phyloP scores from a whole-genome alignment of 1,284 basidiomycete species.

The Ceratobasidium papillatum region DNA sequence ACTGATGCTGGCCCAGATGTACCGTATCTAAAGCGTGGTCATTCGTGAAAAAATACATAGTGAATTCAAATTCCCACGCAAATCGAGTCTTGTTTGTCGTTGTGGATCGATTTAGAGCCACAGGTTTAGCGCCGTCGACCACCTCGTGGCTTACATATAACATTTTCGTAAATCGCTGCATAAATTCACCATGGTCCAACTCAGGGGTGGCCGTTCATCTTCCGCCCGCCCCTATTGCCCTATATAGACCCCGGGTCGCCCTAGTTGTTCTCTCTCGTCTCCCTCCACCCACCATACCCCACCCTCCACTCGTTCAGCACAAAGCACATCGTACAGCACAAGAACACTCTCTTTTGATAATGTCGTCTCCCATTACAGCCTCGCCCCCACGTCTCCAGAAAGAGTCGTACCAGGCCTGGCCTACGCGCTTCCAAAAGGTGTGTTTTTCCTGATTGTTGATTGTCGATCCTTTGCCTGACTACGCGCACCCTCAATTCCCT shows the following conservation, averaged over 20 bases:
- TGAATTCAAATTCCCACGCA: too few species aligned
- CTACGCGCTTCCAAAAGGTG: constrained; percentile 20
- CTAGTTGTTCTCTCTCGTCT: background rate
- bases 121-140: too few species aligned
- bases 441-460: background rate
- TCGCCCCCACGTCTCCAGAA: constrained; percentile 19
- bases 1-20: too few species aligned
- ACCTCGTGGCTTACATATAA: too few species aligned
- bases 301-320: background rate
- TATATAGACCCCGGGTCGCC: too few species aligned
- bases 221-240: background rate
- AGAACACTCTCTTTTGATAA: background rate
- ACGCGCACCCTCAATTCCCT: background rate
- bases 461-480: background rate
- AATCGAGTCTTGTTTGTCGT: too few species aligned
- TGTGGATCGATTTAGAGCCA: too few species aligned
- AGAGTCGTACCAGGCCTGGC: constrained; percentile 1
- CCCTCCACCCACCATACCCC: background rate
- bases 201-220: too few species aligned
- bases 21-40: too few species aligned
- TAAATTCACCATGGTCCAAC: too few species aligned
- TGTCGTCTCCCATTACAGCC: background rate
- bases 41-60: too few species aligned
- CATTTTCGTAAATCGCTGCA: too few species aligned
- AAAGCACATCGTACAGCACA: background rate